Conservation (phyloP, 345 rosid species). For the Kernera saxatilis region DNA sequence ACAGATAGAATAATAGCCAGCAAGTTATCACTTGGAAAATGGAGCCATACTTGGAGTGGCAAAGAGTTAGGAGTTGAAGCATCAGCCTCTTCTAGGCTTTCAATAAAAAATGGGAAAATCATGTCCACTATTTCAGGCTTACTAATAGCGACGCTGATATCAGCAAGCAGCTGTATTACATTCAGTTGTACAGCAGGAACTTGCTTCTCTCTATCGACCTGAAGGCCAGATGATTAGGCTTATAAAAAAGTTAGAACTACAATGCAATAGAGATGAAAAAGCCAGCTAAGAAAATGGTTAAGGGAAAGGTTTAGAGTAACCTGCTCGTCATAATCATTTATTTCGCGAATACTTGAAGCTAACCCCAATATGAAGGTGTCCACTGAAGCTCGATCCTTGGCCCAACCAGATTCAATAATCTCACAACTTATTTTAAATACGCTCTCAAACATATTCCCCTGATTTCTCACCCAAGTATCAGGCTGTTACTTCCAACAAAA, state of each 20-base stretch:
- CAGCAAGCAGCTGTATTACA: constrained; percentile 67
- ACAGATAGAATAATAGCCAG: constrained; percentile 8
- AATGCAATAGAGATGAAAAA: neutral
- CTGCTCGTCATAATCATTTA: constrained; percentile 68
- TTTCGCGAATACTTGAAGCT: constrained; percentile 61
- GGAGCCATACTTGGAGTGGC: constrained; percentile 57
- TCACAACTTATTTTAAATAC: constrained; percentile 56
- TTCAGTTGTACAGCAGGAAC: constrained; percentile 68
- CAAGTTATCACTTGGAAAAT: constrained; percentile 28
- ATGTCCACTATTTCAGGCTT: constrained; percentile 80
- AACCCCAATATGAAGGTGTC: constrained; percentile 78
- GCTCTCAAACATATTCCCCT: constrained; percentile 62
- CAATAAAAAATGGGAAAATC: constrained; percentile 74
- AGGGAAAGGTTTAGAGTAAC: constrained; percentile 29
- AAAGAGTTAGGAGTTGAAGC: constrained; percentile 63
- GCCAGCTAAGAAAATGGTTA: neutral
- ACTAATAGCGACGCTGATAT: constrained; percentile 61
- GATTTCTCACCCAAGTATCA: constrained; percentile 58
- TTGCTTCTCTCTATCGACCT: constrained; percentile 72
- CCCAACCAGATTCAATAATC: constrained; percentile 74
- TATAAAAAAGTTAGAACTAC: neutral
- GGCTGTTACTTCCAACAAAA: constrained; percentile 47
- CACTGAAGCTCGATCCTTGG: constrained; percentile 68
- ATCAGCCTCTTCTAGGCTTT: constrained; percentile 82
- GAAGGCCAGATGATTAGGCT: constrained; percentile 20